Evolutionary conservation across 2,329 filamentous ascomycete genomes (phyloP), one percentile per base, ranked within the genome.

Genomic region (Neonectria faginata): DNA sequence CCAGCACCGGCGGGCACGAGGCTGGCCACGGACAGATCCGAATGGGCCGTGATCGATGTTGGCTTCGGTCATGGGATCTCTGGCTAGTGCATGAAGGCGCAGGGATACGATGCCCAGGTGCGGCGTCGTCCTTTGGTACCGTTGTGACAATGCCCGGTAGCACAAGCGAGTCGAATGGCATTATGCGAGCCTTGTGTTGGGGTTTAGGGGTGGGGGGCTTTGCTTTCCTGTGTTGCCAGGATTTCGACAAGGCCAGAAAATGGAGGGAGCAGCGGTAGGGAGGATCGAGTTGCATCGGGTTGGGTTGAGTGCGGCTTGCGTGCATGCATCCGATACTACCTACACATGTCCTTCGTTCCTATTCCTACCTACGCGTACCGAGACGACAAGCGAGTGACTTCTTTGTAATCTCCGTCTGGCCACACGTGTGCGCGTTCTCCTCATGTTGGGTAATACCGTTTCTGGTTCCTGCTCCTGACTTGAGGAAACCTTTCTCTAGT

Each of bases 51-150:
- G 27, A 14, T 44, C 47, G 41, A 39, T 31, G 56, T 33, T 51
- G 33, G 33, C 45, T 51, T 18, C 48, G 51, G 58, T 61, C 58
- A 61, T 61, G 58, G 33, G 58, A 52, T 44, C 58, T 41, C 5
- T 33, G 22, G 44, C 54, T 51, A 50, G 58, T 56, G 58, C 58
- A 50, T 45, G 25, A 27, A 18, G 42, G 39, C 27, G 44, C 52
- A 56, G 58, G 58, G 58, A 56, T 61, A 25, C 36, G 52, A 44
- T 33, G 52, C 42, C 58, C 36, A 42, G 25, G 33, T 41, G 8
- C 58, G 52, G 58, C 27, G 44, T 52, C 14, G 27, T 22, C 25
- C 27, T 31, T 60, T 60, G 57, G 39, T 45, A 36, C 42, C 36
- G 44, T 42, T n/a, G 57, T 47, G 27, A 60, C 39, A 18, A 53